Evolutionary conservation across 768 basidiomycete species (phyloP).

Genomic region (Lenzites betulinus): DNA sequence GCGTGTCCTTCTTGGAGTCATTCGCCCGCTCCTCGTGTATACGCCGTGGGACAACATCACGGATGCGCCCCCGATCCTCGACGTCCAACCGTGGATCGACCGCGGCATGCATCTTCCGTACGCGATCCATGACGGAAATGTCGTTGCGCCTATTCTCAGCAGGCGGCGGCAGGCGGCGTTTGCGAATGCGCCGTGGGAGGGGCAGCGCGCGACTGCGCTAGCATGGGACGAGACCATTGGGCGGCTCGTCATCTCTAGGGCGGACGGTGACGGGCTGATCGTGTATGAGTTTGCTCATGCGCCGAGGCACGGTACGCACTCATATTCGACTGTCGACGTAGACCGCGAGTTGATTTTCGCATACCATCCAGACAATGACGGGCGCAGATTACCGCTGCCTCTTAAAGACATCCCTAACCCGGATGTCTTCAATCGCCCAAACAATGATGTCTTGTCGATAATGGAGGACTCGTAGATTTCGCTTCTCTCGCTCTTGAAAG

Average conservation of each 20-base stretch:
- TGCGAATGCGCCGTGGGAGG: slow-evolving; percentile 11
- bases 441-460: neutral
- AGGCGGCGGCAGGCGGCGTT: neutral
- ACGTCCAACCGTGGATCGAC: slow-evolving; percentile 12
- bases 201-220: slow-evolving; percentile 44
- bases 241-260: slow-evolving; percentile 53
- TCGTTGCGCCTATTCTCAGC: neutral
- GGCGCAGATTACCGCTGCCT: neutral
- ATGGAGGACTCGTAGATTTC: neutral
- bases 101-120: neutral
- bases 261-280: slow-evolving; percentile 41
- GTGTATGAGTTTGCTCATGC: slow-evolving; percentile 52
- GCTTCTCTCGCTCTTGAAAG: no score
- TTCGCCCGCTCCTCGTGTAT: slow-evolving; percentile 14
- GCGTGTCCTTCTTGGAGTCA: slow-evolving; percentile 12
- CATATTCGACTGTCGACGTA: no score
- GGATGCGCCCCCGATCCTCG: slow-evolving; percentile 17
- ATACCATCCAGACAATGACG: neutral
- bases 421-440: neutral
- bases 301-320: slow-evolving; percentile 35
- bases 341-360: no score
- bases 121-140: neutral
- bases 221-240: slow-evolving; percentile 70
- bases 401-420: neutral
- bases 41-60: slow-evolving; percentile 10